Evolutionary conservation across 371 early-diverging fungal genomes (phyloP).

Genomic region (Neoconidiobolus thromboides): DNA sequence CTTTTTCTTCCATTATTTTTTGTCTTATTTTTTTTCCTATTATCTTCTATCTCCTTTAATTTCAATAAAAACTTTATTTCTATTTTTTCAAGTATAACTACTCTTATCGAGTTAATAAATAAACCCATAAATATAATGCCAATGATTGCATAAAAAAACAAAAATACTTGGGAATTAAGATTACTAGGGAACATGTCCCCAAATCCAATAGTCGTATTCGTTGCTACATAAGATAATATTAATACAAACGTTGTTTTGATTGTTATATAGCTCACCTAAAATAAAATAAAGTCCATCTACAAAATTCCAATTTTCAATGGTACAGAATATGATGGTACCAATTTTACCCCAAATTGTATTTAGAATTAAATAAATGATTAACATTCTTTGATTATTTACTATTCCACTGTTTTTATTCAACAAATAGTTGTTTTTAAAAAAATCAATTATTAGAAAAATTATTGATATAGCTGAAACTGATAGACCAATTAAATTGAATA

Average conservation of each 20-base stretch:
- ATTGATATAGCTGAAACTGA: neutral
- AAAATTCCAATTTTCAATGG: neutral
- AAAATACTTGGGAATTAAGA: neutral
- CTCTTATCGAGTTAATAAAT: neutral
- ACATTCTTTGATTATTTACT: neutral
- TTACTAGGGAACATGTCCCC: neutral
- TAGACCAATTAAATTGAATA: no score
- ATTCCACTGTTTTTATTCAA: neutral
- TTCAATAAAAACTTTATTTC: neutral
- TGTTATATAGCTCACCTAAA: neutral
- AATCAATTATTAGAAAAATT: slow-evolving; percentile 1
- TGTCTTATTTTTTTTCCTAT: neutral
- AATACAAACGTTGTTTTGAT: no score
- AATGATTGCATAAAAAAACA: slow-evolving; percentile 2
- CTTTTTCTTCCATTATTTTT: neutral
- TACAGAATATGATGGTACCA: neutral
- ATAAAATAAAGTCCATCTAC: slow-evolving; percentile 1
- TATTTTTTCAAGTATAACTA: neutral
- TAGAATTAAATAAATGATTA: neutral
- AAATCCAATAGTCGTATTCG: slow-evolving; percentile 7
- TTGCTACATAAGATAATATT: neutral
- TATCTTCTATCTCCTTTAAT: neutral
- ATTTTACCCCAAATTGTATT: neutral
- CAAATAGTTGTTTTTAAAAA: neutral
- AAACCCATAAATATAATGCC: slow-evolving; percentile 6